Evolutionary conservation across 352 stramenopile species (phyloP), one percentile per base, ranked within the genome.

Genomic region (Plasmopara muralis): DNA sequence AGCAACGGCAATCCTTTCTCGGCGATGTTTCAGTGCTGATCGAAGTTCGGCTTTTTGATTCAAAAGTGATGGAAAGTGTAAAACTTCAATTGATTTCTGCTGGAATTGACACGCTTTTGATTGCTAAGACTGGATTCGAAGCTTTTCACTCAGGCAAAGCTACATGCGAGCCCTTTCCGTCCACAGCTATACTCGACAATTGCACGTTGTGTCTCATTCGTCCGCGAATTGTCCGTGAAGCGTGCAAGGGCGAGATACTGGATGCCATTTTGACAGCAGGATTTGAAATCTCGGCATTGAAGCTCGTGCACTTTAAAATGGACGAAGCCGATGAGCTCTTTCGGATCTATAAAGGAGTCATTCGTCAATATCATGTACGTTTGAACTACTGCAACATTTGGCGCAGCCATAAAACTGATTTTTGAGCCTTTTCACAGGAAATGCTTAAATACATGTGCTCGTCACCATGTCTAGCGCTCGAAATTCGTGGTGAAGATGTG

Each of bases 381-480:
- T 35, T 12, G 31, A 35, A 12, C 31, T 35, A 35, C 1, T 35
- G 31, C 31, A 25, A 25, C 20, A 35, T 44, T 41, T 18, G 14
- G 14, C 20, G 16, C 40, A n/a, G n/a, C 5, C 3, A 39, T 38
- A 51, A 37, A 58, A 9, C 12, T 25, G 25, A 15, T 45, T 33
- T 18, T 33, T 45, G 10, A 8, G 31, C 10, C 31, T 12, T 12
- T 35, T 12, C 6, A 35, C 15, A 87, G 55, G 83, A 95, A 40
- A 74, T 96, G 60, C 69, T 97, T 37, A 89, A 95, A 64, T 85
- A 97, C 74, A 95, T 98, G 73, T 82, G 70, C 37, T 90, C 76
- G 29, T 91, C 83, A 9, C 70, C 79, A 20, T 86, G 83, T 29
- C 45, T 98, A 41, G 91, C 90, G 0, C 52, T 98, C 9, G 91